These are phyloP conservation scores for Phialophora chinensis DNA, from an alignment of 2,329 filamentous ascomycete genomes.

Conservation along the genomic window DNA sequence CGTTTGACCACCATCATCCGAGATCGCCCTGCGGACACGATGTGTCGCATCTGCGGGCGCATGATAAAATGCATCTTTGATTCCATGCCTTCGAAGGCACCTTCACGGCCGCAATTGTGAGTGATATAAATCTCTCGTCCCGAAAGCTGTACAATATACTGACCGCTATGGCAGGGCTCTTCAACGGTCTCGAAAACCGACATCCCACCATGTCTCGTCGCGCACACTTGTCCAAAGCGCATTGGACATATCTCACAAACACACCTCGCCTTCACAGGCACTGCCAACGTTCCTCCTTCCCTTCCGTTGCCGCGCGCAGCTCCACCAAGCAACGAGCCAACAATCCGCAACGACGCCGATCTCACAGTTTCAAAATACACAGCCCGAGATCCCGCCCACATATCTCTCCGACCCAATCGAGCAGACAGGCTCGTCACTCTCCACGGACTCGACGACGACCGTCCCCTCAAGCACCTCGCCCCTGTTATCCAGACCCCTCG, in stretches of 20 bases:
- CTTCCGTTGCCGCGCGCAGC: slow-evolving; percentile 48
- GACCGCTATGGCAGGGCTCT: slow-evolving; percentile 12
- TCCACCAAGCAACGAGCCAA: slow-evolving; percentile 46
- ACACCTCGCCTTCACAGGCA: slow-evolving; percentile 1
- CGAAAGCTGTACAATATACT: neutral
- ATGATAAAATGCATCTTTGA: slow-evolving; percentile 41
- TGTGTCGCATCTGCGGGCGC: slow-evolving; percentile 41
- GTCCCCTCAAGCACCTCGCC: slow-evolving; percentile 38
- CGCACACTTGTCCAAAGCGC: slow-evolving; percentile 29
- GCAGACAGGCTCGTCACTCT: slow-evolving; percentile 24
- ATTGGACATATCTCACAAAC: slow-evolving; percentile 28
- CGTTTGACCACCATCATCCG: neutral
- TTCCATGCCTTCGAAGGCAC: slow-evolving; percentile 38
- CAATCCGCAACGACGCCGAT: slow-evolving; percentile 30
- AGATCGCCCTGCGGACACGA: slow-evolving; percentile 18
- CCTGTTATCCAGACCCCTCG: slow-evolving; percentile 42
- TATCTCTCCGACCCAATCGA: slow-evolving; percentile 35
- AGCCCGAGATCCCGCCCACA: slow-evolving; percentile 43
- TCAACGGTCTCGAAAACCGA: slow-evolving; percentile 14
- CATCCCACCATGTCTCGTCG: slow-evolving; percentile 34
- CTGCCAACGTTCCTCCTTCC: slow-evolving; percentile 41
- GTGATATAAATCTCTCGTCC: neutral
- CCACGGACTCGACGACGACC: slow-evolving; percentile 29
- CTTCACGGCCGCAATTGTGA: slow-evolving; percentile 24
- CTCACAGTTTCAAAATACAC: slow-evolving; percentile 42